Evolutionary conservation across 1,284 basidiomycete genomes (phyloP), one percentile per base, ranked within the genome.

Genomic region (Schizophyllum amplum): DNA sequence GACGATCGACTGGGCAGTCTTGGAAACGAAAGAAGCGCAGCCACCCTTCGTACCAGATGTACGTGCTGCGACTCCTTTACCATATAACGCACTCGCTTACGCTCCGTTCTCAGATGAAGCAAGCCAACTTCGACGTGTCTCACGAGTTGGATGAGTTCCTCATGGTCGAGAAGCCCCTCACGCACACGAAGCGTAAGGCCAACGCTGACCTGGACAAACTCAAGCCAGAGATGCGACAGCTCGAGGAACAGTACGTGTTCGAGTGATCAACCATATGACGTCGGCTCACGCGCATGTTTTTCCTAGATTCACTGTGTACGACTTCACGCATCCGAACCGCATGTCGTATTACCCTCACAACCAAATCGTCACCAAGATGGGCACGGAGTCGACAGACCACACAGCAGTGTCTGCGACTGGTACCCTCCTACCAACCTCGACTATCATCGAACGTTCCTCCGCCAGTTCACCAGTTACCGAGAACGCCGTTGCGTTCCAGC

Each of bases 81-180:
- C n/a, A n/a, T 53, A 24, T 42, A 42, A 33, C 48, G 51, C 51
- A 26, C 50, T 52, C 59, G 53, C 53, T 56, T 17, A 60, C 66
- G 51, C 67, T 54, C 49, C 59, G 42, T 55, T 52, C 59, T 23
- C 67, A 96, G 92, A 84, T 87, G 68, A 94, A 94, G 69, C 89
- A 89, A 70, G 92, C 94, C 26, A 98, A 98, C 72, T 99, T 99
- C 71, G 96, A 99, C 67, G 92, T 96, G 25, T 88, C 93, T 42
- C 94, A 98, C 69, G 96, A 98, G 74, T 80, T 98, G 5, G 95
- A 99, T 68, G 96, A 98, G 72, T 87, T 98, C 67, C 71, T 98
- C 66, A 83, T 98, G 76, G 95, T 95, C 60, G 95, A 98, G 73
- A 98, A 98, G 71, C 95, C 95, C 23, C 75, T 98, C 51, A 97